These are phyloP conservation scores for Peziza echinospora DNA, from an alignment of 495 filamentous ascomycete species.

Conservation along the genomic window DNA sequence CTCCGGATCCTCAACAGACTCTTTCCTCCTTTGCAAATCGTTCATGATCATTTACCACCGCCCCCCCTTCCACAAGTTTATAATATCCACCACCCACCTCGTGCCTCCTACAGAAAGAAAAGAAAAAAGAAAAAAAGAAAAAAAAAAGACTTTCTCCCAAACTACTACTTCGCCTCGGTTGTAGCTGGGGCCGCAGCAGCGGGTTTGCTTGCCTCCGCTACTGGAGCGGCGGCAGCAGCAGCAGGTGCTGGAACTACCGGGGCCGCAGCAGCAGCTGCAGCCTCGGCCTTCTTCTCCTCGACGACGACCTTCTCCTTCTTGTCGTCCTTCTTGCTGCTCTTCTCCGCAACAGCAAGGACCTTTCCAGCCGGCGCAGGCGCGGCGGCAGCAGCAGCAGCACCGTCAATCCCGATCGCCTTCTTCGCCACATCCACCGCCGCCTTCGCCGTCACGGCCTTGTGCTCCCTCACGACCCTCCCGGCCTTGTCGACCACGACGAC, in stretches of 20 bases:
- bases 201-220: background rate
- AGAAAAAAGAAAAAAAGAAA: too few species aligned
- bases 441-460: background rate
- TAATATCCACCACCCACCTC: too few species aligned
- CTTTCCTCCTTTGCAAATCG: too few species aligned
- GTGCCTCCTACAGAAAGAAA: too few species aligned
- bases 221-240: slow-evolving; percentile 1
- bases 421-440: slow-evolving; percentile 12
- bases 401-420: slow-evolving; percentile 13
- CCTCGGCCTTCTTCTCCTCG: slow-evolving; percentile 1
- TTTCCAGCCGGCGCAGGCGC: slow-evolving; percentile 26
- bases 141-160: too few species aligned
- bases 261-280: slow-evolving; percentile 6
- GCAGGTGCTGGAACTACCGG: slow-evolving; percentile 2
- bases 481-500: slow-evolving; percentile 69
- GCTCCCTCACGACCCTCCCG: background rate
- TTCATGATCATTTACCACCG: too few species aligned
- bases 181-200: too few species aligned
- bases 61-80: too few species aligned
- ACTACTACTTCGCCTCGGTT: too few species aligned
- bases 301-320: slow-evolving; percentile 6
- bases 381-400: background rate
- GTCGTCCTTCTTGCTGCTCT: slow-evolving; percentile 14
- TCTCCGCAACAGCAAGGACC: slow-evolving; percentile 34
- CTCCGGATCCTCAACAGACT: too few species aligned